A percentile compares a stretch with the other conserved stretches of the same genome.
Conservation (phyloP, 306 rosid species). For the Vigna radiata region DNA sequence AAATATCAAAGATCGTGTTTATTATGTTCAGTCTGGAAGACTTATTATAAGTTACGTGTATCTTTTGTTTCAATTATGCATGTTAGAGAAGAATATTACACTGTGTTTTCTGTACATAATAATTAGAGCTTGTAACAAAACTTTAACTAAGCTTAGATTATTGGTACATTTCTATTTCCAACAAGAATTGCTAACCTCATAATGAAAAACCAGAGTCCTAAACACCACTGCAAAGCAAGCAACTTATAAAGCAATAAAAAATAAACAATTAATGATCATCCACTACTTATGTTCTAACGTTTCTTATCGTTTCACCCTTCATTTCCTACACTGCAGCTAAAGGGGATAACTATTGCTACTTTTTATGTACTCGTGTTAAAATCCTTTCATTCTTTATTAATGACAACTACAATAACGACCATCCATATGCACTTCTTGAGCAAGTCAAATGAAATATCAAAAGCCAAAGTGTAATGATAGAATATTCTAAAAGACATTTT, state of each 20-base stretch:
- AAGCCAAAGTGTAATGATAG: neutral
- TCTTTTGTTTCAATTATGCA: conserved; percentile 33
- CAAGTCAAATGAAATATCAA: conserved; percentile 19
- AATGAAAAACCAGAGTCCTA: conserved; percentile 19
- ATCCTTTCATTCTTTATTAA: neutral
- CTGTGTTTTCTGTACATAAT: neutral
- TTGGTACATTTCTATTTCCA: conserved; percentile 12
- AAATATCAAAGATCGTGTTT: neutral
- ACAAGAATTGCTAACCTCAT: conserved; percentile 10
- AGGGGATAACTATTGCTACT: conserved; percentile 3
- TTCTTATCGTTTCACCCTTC: neutral
- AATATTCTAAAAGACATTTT: neutral
- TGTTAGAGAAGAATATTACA: neutral
- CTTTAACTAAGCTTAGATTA: conserved; percentile 18
- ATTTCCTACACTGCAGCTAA: neutral
- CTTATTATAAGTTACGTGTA: neutral
- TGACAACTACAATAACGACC: neutral
- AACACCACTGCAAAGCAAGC: conserved; percentile 10
- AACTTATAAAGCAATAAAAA: conserved; percentile 11
- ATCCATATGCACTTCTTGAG: conserved; percentile 1
- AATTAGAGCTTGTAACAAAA: neutral
- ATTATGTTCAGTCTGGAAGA: conserved; percentile 19
- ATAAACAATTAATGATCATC: neutral
- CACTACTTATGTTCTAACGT: neutral
- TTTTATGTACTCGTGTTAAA: conserved; percentile 2